Base-by-base conservation (phyloP, 2,329 filamentous ascomycete genomes). In the Aspergillus tanneri region DNA sequence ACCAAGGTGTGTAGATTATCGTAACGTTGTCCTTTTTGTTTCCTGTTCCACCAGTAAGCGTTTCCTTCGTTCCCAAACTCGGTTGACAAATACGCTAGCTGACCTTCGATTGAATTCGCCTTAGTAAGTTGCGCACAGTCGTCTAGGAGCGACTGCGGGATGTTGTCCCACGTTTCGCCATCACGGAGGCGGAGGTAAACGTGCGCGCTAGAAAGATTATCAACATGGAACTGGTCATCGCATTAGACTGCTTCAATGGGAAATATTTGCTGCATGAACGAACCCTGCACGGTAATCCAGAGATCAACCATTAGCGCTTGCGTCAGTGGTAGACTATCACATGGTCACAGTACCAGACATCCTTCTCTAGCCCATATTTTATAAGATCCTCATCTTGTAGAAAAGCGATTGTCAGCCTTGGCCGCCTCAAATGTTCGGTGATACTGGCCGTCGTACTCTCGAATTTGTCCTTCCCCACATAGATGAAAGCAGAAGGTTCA, bases 21-120 rank as follows among this genome's bases (percentile, higher is more conserved):
- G 90, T 95, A 62, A 99, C 78, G 72, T 97, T 97, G 71, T 97
- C 92, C 71, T 96, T 97, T 73, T 99, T 99, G 77, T 99, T 99
- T 55, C 93, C 88, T 91, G 50, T 32, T 14, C 35, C 4, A 27
- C 11, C 21, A 40, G 49, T 68, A 43, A 65, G 52, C 36, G 8
- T 9, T 22, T 28, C 30, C 10, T 40, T 22, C 44, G 14, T 2
- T 25, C 12, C 16, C 16, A 10, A 7, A 16, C 16, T 14, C 25
- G 25, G 39, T 12, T 11, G 11, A 10, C 25, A 25, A 21, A 23
- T 34, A 10, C 19, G 11, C 38, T 5, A 45, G 54, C 68, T 53
- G 63, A 86, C 88, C 93, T 77, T 99, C 93, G 61, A 99, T 99
- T 49, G 90, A 96, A 74, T 99, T 99, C 54, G 93, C 93, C 74